phyloP scores from a whole-genome alignment of 2,329 filamentous ascomycete genomes.

The Pseudogymnoascus sp. region DNA sequence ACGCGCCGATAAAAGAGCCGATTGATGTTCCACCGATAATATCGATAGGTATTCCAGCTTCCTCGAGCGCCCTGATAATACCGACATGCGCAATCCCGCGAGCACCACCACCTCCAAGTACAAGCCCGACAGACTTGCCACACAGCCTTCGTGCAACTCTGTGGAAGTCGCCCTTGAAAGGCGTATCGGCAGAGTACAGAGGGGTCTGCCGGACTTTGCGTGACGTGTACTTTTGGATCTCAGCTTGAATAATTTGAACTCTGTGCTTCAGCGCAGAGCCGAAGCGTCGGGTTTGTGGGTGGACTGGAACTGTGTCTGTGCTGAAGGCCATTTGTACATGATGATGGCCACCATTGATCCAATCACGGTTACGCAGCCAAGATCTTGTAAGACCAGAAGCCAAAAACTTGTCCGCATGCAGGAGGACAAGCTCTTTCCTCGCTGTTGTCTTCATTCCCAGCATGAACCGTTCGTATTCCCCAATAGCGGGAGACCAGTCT shows the following conservation, averaged over 20 bases:
- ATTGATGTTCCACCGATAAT: constrained; percentile 95
- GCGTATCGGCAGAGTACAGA: constrained; percentile 83
- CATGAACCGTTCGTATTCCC: constrained; percentile 94
- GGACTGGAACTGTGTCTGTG: constrained; percentile 66
- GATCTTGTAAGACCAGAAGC: constrained; percentile 75
- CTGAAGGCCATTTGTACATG: constrained; percentile 94
- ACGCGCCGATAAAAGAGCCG: constrained; percentile 85
- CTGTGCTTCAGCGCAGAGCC: constrained; percentile 83
- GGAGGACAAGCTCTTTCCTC: constrained; percentile 80
- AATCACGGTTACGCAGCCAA: constrained; percentile 88
- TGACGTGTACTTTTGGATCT: constrained; percentile 97
- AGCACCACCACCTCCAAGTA: constrained; percentile 88
- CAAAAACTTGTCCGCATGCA: constrained; percentile 86
- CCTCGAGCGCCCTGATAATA: constrained; percentile 89
- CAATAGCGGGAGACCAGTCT: constrained; percentile 81
- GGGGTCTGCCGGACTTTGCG: constrained; percentile 82
- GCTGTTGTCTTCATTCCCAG: constrained; percentile 96
- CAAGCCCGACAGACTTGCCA: constrained; percentile 88
- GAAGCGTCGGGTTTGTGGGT: constrained; percentile 68
- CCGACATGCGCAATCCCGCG: constrained; percentile 88
- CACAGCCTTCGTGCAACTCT: constrained; percentile 82
- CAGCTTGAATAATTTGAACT: constrained; percentile 89
- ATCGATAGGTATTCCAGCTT: constrained; percentile 93
- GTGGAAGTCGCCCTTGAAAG: constrained; percentile 96
- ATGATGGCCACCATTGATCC: constrained; percentile 97